Percentiles rank a stretch among this genome's conserved stretches.
phyloP scores from a whole-genome alignment of 208 protist genomes.

The Lotmaria passim region DNA sequence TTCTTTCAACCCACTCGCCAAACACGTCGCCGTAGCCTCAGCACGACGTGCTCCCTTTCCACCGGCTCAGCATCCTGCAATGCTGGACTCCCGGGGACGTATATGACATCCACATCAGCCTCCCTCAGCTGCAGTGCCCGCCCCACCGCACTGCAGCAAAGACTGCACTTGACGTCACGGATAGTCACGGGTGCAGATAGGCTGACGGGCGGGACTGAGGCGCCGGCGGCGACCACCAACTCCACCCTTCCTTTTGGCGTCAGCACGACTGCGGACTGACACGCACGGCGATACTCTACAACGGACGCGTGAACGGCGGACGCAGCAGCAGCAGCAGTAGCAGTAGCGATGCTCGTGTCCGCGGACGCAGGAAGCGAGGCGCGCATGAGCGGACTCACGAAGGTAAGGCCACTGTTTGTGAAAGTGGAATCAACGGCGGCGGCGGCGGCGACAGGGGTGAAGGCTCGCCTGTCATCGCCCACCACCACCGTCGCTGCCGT shows the following conservation, averaged over 20 bases:
- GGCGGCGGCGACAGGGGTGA: no score
- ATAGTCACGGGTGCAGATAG: constrained; percentile 29
- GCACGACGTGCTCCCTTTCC: constrained; percentile 37
- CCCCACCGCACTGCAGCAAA: constrained; percentile 55
- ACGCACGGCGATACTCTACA: not conserved
- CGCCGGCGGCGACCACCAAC: constrained; percentile 18
- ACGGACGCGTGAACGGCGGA: not conserved
- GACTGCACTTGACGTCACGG: constrained; percentile 48
- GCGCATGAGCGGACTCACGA: constrained; percentile 9
- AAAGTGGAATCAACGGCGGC: not conserved
- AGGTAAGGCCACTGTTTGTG: not conserved
- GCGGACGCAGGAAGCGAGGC: not conserved
- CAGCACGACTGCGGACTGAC: constrained; percentile 43
- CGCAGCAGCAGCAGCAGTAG: not conserved
- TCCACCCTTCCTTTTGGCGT: constrained; percentile 56
- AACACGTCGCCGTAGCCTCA: constrained; percentile 19
- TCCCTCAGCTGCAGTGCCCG: constrained; percentile 42
- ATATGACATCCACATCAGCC: constrained; percentile 36
- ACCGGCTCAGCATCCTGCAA: constrained; percentile 38
- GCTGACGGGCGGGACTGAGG: not conserved
- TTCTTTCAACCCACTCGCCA: no score
- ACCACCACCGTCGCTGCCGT: not conserved
- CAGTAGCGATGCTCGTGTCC: no score
- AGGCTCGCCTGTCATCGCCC: not conserved
- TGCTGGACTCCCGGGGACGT: constrained; percentile 36